Evolutionary conservation across 1,139 yeast genomes (phyloP), one percentile per base, ranked within the genome.

Genomic region (Suhomyces coccinellae): DNA sequence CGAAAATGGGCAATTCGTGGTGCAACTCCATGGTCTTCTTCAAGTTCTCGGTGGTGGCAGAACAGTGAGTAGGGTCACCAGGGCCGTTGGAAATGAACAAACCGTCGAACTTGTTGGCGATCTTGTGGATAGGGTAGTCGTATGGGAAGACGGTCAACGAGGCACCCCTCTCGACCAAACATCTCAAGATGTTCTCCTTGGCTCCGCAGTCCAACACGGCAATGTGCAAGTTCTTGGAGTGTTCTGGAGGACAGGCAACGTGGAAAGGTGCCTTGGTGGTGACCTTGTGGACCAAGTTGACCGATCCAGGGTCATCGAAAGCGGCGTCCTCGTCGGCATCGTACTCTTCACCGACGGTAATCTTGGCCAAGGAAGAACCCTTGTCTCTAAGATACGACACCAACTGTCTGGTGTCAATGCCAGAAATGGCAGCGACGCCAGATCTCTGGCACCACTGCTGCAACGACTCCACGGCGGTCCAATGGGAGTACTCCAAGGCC

Each of bases 161-260:
- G 31, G 97, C 97, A 51, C 98, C 99, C 69, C 99, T 86, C 56
- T 88, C 79, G 29, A 87, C 98, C 46, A 93, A 78, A 53, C 96
- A 89, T 70, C 99, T 83, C 63, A 93, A 77, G 55, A 93, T 93
- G 69, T 93, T 93, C 68, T 93, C 98, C 77, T 93, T 93, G 55
- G 95, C 98, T 62, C 99, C 99, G 70, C 99, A 93, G 67, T 93
- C 99, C 52, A 93, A 77, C 36, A 93, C 91, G 10, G 98, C 97
- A 54, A 93, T 83, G 64, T 91, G 97, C 58, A 81, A 75, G 44
- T 72, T 71, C 57, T 80, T 79, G 49, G 78, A 73, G 57, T 75
- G 70, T 45, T 79, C 73, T 35, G 82, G 77, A 33, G 89, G 83
- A 48, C 88, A 81, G 28, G 84, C 72, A 40, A 93, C 79, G 60